Evolutionary conservation across 2,329 filamentous ascomycete genomes (phyloP).

Genomic region (Fusarium oxysporum): DNA sequence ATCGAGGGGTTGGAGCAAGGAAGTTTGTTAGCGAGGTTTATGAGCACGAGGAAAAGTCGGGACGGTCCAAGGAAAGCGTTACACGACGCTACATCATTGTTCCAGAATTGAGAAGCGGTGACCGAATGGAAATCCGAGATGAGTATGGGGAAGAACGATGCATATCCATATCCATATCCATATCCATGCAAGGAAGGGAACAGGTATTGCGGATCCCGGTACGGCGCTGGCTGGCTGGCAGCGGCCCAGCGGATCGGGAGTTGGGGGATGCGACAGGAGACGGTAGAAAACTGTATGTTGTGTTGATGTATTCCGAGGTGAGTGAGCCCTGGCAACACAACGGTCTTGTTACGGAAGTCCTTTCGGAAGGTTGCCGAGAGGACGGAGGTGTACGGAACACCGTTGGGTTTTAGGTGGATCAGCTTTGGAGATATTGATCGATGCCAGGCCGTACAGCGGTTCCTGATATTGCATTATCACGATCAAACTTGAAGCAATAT

Average conservation of each 20-base stretch:
- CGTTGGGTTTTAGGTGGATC: conserved; percentile 17
- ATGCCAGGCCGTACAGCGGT: conserved; percentile 14
- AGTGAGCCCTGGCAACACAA: conserved; percentile 24
- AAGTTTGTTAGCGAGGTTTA: conserved; percentile 10
- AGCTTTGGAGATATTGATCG: conserved; percentile 5
- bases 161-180: conserved; percentile 15
- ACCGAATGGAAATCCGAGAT: conserved; percentile 25
- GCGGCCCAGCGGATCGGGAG: conserved; percentile 45
- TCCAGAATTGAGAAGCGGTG: conserved; percentile 36
- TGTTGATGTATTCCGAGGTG: conserved; percentile 20
- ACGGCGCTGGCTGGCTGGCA: conserved; percentile 29
- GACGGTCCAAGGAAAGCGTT: conserved; percentile 14
- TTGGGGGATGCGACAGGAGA: conserved; percentile 13
- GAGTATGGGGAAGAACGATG: conserved; percentile 8
- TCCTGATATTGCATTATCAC: conserved; percentile 9
- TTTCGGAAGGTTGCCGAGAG: conserved; percentile 46
- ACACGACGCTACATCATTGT: conserved; percentile 14
- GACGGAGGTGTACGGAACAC: conserved; percentile 44
- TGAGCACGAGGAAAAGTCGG: conserved; percentile 46
- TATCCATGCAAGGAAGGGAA: conserved; percentile 6
- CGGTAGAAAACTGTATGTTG: neutral
- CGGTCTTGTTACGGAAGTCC: conserved; percentile 19
- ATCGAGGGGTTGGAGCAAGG: neutral
- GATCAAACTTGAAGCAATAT: conserved; percentile 1
- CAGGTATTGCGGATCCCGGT: conserved; percentile 23